Conservation (phyloP, 2,329 filamentous ascomycete species). For the Aspergillus transmontanensis region DNA sequence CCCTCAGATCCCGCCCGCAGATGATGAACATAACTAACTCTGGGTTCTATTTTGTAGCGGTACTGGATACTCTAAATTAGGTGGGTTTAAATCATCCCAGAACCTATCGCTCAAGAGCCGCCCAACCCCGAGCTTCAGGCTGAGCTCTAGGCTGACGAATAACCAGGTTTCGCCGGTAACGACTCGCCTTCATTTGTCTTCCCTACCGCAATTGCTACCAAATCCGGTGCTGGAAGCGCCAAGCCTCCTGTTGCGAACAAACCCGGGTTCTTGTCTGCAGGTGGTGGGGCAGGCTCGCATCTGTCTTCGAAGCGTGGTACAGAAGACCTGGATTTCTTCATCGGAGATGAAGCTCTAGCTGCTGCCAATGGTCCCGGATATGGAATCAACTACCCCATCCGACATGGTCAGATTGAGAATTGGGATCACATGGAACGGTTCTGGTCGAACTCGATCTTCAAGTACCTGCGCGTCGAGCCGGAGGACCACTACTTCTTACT, state of each 20-base stretch:
- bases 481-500: conserved; percentile 99
- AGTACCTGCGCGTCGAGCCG: conserved; percentile 95
- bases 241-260: conserved; percentile 91
- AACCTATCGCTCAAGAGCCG: conserved; percentile 1
- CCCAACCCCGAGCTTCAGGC: conserved; percentile 12
- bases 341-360: conserved; percentile 90
- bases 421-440: conserved; percentile 99
- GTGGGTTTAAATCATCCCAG: conserved; percentile 55
- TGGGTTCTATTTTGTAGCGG: conserved; percentile 64
- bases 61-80: conserved; percentile 98
- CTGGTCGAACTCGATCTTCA: conserved; percentile 99
- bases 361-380: conserved; percentile 88
- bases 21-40: conserved; percentile 51
- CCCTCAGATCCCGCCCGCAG: conserved; percentile 12
- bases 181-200: conserved; percentile 99
- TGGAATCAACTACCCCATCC: conserved; percentile 94
- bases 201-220: conserved; percentile 96
- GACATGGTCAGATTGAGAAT: conserved; percentile 98
- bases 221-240: conserved; percentile 70
- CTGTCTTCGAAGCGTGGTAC: conserved; percentile 91
- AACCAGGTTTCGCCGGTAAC: conserved; percentile 91
- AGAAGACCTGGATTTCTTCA: conserved; percentile 98
- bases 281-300: conserved; percentile 79
- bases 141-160: conserved; percentile 37
- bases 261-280: conserved; percentile 90